Evolutionary conservation across 2,329 filamentous ascomycete species (phyloP), one percentile per base, ranked within the genome.

Genomic region (Pleochaeta shiraiana): DNA sequence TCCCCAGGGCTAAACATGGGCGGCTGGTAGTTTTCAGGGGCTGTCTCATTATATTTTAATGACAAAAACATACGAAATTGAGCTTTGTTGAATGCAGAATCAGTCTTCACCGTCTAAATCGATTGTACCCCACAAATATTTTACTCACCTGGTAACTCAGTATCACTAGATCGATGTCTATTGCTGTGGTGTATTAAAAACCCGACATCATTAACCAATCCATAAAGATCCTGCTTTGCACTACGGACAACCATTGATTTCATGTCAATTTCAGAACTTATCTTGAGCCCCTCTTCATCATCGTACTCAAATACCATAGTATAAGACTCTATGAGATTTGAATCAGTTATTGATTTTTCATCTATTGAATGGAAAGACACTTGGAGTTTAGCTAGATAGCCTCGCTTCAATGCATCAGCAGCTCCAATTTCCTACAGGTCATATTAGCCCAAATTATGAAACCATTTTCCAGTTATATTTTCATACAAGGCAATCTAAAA

Each of bases 401-500:
- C 67, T 19, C 65, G 65, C 28, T 67, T 63, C 11, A 71, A 59
- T 21, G 69, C 69, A 64, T 69, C 65, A 5, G 66, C 63, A 19
- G 67, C 69, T 16, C 69, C 68, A 37, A 64, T 63, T 59, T 71
- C 70, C 70, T 70, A 64, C 4, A 2, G 4, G 30, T 31, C 9
- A 26, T 12, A 59, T 69, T 63, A 68, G 64, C 11, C 37, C 14
- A 16, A 24, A 14, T 16, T 57, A 28, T 12, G 12, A 19, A 16
- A n/a, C 4, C 9, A 14, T 14, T n/a, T n/a, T 39, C 26, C 12
- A 9, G 34, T 21, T 3, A 26, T 12, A 16, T 28, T 28, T 31
- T 65, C 68, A 45, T 67, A 70, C 70, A 19, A 72, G 66, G 66
- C 66, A 69, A 45, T 68, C 65, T 19, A 72, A 66, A 21, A 71